phyloP scores from a whole-genome alignment of 805 yeast species.

The Pichia californica region DNA sequence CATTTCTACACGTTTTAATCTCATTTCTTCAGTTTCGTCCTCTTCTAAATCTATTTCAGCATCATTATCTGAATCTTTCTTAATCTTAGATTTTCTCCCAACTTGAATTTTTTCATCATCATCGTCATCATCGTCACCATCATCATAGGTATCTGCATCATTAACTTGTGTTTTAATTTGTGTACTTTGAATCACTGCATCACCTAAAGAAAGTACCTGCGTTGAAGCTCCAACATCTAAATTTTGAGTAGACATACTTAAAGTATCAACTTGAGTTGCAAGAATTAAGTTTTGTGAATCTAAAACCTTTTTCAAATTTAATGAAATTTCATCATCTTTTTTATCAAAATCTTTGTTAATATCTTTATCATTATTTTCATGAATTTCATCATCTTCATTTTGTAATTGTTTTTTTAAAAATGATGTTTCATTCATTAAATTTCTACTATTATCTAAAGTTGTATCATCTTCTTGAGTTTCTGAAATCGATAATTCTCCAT shows the following conservation, averaged over 20 bases:
- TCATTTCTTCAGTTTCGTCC: conserved; percentile 31
- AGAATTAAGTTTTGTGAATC: conserved; percentile 27
- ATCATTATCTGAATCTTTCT: conserved; percentile 25
- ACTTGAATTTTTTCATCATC: conserved; percentile 19
- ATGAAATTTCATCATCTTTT: neutral
- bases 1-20: conserved; percentile 21
- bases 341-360: neutral
- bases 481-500: neutral
- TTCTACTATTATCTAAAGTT: neutral
- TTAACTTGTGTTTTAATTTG: neutral
- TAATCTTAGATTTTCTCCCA: conserved; percentile 6
- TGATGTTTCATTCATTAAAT: conserved; percentile 1
- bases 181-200: neutral
- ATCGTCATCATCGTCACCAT: conserved; percentile 15
- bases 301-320: conserved; percentile 17
- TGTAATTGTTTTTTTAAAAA: conserved; percentile 4
- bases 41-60: conserved; percentile 14
- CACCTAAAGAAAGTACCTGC: neutral
- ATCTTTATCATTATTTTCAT: neutral
- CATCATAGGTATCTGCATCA: conserved; percentile 10
- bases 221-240: neutral
- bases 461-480: conserved; percentile 4
- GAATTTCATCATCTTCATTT: neutral
- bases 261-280: conserved; percentile 26
- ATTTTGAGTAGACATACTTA: conserved; percentile 2